Evolutionary conservation across 805 yeast species (phyloP), one percentile per base, ranked within the genome.

Genomic region (Candida chauliodis): DNA sequence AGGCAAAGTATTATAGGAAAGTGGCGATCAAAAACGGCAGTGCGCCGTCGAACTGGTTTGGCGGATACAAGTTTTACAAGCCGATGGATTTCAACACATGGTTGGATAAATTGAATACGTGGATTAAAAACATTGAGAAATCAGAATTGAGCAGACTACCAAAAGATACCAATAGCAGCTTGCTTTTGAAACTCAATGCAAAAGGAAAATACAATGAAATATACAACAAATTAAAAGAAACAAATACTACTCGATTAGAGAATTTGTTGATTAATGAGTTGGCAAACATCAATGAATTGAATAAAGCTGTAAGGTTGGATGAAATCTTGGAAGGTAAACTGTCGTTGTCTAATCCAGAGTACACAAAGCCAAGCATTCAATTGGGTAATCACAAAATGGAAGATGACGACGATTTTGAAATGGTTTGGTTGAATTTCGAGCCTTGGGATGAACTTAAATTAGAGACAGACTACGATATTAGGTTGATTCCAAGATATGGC

Each of bases 11-110:
- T 13, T 81, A 78, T 23, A 71, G 87, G 26, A 60, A 59, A 14
- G 54, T 69, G 41, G 83, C 81, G 1, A 61, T 60, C 20, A 60
- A 65, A 32, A 65, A 64, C 32, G 79, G 84, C 5, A 64, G 66
- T 39, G 61, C 59, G 23, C 72, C 75, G 2, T 71, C 72, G 31
- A 63, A 69, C 58, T 83, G 89, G 89, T 79, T 74, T 54, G 90
- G 90, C 0, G 86, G 87, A 4, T 56, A 66, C 44, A 71, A 72
- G 27, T 73, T 70, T 53, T 69, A 62, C 40, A 64, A 59, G 30
- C 84, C 88, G 3, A 74, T 80, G 78, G 46, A 52, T 38, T 47
- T 63, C 44, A 48, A 59, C 33, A 56, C 61, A 5, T 69, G 71
- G 63, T 50, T 54, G 14, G 41, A 47, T 32, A 46, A 68, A 36